Evolutionary conservation across 305 asterid species (phyloP), one percentile per base, ranked within the genome.

Genomic region (Caryopteris hybrid): DNA sequence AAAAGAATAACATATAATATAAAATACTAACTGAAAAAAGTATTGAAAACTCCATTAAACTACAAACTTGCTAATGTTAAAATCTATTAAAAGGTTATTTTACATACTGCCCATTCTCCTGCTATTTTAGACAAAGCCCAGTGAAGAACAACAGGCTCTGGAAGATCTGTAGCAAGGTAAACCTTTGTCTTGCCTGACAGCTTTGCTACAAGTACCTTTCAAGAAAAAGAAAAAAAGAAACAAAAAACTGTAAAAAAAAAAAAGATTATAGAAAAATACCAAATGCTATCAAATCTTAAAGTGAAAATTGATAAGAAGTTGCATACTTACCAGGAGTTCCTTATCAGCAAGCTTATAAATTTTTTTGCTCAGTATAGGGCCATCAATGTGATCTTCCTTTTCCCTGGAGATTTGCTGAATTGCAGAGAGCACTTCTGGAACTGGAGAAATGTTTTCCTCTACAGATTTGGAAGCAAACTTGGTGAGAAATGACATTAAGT

Each of bases 41-140:
- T 14, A 66, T 61, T 60, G 8, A 22, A 41, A 36, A 43, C 60
- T 42, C 48, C 47, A 51, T 53, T 48, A 22, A 59, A 36, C 16
- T 29, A 52, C 39, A 43, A 57, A 60, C 48, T 18, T 36, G 47
- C 27, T 46, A 57, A 38, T 52, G 56, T 25, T 38, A 65, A 46
- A 59, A 69, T 43, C 11, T 13, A 50, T 21, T 41, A 62, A 70
- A 58, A 38, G 54, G 50, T 50, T 71, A 53, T 29, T 39, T 63
- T 62, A 72, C 90, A 48, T 82, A 92, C 99, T 77, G 70, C 50
- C 99, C 99, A 95, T 78, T 92, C 96, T 69, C 98, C 97, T 64
- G 81, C 91, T 53, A 54, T 88, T 74, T 68, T 81, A 77, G 99
- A 89, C 74, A 95, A 78, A 71, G 96, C 98, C 99, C 99, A 95